A percentile compares a stretch with the other conserved stretches of the same genome.
These are phyloP conservation scores for Cutaneotrichosporon cavernicola DNA, from an alignment of 1,284 basidiomycete species.

Conservation along the genomic window DNA sequence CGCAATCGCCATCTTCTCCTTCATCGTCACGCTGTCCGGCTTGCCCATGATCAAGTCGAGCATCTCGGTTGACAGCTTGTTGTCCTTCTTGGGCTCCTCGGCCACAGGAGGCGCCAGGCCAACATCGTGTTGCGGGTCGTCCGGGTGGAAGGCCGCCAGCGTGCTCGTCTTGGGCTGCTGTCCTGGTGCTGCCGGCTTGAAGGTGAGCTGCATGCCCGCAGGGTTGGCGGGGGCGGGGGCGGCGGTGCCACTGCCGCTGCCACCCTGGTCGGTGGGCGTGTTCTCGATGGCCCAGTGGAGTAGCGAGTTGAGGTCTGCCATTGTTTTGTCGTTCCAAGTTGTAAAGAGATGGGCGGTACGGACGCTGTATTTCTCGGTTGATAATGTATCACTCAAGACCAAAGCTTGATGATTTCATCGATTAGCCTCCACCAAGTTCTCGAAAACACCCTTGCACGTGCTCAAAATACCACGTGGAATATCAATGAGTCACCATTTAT, in stretches of 20 bases:
- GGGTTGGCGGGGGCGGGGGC: not conserved
- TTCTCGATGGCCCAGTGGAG: slow-evolving; percentile 40
- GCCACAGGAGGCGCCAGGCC: slow-evolving; percentile 7
- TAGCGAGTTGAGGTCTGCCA: slow-evolving; percentile 30
- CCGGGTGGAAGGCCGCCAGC: slow-evolving; percentile 40
- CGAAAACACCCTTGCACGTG: not conserved
- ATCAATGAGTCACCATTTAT: not conserved
- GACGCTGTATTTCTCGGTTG: no score
- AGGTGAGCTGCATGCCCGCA: slow-evolving; percentile 35
- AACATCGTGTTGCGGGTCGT: slow-evolving; percentile 31
- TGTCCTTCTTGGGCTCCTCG: slow-evolving; percentile 18
- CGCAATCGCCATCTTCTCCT: slow-evolving; percentile 74
- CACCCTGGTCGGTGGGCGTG: slow-evolving; percentile 26
- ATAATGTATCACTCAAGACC: not conserved
- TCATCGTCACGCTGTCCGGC: slow-evolving; percentile 80
- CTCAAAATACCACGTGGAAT: not conserved
- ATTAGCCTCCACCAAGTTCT: slow-evolving; percentile 12
- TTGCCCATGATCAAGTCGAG: slow-evolving; percentile 85
- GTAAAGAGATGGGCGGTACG: not conserved
- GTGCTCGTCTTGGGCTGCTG: slow-evolving; percentile 22
- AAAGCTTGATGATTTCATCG: slow-evolving; percentile 10
- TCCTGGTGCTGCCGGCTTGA: slow-evolving; percentile 33
- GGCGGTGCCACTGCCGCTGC: not conserved
- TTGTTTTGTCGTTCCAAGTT: slow-evolving; percentile 10
- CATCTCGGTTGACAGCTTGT: slow-evolving; percentile 59